Evolutionary conservation across 2,329 filamentous ascomycete species (phyloP), one percentile per base, ranked within the genome.

Genomic region (Penicillium sp.): DNA sequence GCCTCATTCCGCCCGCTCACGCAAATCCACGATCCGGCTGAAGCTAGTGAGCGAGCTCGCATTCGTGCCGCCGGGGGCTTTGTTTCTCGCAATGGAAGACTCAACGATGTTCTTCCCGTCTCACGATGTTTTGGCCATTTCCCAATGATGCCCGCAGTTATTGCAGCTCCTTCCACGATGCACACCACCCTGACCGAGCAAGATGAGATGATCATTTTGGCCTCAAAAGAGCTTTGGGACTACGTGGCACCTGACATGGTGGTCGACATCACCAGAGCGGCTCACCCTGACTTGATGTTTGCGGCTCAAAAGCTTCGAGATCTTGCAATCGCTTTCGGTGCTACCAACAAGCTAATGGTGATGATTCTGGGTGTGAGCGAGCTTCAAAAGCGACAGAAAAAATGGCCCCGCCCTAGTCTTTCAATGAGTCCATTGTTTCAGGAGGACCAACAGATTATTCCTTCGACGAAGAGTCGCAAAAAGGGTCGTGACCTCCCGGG

Each of bases 281-380:
- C 95, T 64, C 81, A 88, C 5, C 77, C 79, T 30, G 90, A 98
- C 60, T 73, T 95, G 30, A 98, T 98, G 92, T 78, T 86, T 37
- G 92, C 90, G 11, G 84, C 92, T 3, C 90, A 96, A 61, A 95
- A 94, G 67, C 75, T 98, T 20, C 81, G 92, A 41, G 92, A 98
- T 67, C 72, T 96, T 37, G 92, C 92, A 28, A 95, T 98, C 59
- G 87, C 90, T 1, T 96, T 95, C 61, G 92, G 92, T 36, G 86
- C 90, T 9, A 89, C 82, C 1, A 84, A 83, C 57, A 98, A 98
- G 68, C 85, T 96, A 47, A 96, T 96, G 89, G 87, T 98, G 30
- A 96, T 96, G 90, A 86, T 98, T 72, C 81, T 98, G 37, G 90
- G 89, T 38, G 84, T 98, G 25, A 82, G 84, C 38, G 89, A 96